Evolutionary conservation across 805 yeast species (phyloP), one percentile per base, ranked within the genome.

Genomic region (Kodamaea kaohsiungensis): DNA sequence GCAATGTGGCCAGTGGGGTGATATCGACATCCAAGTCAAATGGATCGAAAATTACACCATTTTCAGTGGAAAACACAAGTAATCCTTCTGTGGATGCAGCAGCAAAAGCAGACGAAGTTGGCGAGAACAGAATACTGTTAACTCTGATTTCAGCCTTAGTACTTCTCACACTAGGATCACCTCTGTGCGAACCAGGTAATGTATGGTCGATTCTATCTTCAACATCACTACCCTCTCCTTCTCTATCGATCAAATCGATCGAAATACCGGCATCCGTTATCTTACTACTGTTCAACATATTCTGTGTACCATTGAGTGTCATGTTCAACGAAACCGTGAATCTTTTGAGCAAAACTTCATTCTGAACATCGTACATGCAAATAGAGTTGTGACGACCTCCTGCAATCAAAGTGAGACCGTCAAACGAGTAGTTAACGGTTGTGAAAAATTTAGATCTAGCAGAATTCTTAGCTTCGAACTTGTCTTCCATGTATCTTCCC

Each of bases 31-130:
- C 98, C 65, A 95, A 79, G 68, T 95, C 98, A 67, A 90, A 90
- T 35, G 99, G 99, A 75, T 95, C 99, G 66, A 95, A 95, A 27
- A 86, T 73, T 49, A 87, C 71, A 9, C 82, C 74, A 49, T 85
- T 86, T 68, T 93, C 96, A 40, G 91, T 82, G 1, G 96, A 87
- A 67, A 82, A 95, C 1, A 95, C 76, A 53, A 91, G 75, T 46
- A 95, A 74, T 7, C 99, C 99, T 68, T 93, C 98, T 0, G 99
- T 95, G 0, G 97, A 86, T 0, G 97, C 95, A 43, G 96, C 96
- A 0, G 96, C 95, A 77, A 95, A 95, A 35, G 96, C 85, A 17
- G 87, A 79, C 1, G 96, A 88, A 0, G 97, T 87, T 16, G 99
- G 99, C 1, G 97, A 89, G 65, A 92, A 95, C 60, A 79, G 81